Base-by-base conservation (phyloP, 2,329 filamentous ascomycete species). In the Penicillium carneum region DNA sequence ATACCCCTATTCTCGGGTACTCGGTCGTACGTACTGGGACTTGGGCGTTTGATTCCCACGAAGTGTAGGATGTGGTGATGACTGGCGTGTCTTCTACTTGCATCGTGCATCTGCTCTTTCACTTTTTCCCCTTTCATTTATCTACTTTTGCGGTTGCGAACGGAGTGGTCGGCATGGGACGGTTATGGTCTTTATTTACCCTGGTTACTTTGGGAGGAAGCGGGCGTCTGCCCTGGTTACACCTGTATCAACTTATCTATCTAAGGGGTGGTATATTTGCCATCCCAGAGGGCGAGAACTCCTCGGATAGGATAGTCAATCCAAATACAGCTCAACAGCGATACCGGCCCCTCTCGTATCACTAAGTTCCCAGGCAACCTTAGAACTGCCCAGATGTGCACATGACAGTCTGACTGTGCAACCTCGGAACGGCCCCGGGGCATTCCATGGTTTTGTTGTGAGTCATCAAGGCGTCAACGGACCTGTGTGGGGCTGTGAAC, bases 111-210 rank as follows among this genome's bases (percentile, higher is more conserved):
- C 59, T 60, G 59, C 67, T 67, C 46, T 53, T 63, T 67, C 65
- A 65, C 51, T 63, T 69, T 63, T 58, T 68, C 41, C 57, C 42
- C 58, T 60, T 66, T 68, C 63, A 57, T 58, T 61, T 59, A 66
- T 62, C 65, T 63, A 60, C 62, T 53, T 53, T 36, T 20, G 53
- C 65, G 63, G 55, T 63, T 68, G 61, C 64, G 64, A 64, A 67
- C 57, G 73, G 74, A 74, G 74, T 72, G 71, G 63, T 68, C 63
- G 73, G 67, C 68, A 71, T 67, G 69, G 73, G 68, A 63, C 64
- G 72, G 65, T 66, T 58, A 51, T 70, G 59, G 60, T 67, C 64
- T 62, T 59, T 67, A 55, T 68, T 57, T 60, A 60, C 65, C 62
- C 41, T 33, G 55, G 20, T 54, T 51, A 58, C 26, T 58, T 51